Base-by-base conservation (phyloP, 2,329 filamentous ascomycete species). In the Amesomyces nigricolor region DNA sequence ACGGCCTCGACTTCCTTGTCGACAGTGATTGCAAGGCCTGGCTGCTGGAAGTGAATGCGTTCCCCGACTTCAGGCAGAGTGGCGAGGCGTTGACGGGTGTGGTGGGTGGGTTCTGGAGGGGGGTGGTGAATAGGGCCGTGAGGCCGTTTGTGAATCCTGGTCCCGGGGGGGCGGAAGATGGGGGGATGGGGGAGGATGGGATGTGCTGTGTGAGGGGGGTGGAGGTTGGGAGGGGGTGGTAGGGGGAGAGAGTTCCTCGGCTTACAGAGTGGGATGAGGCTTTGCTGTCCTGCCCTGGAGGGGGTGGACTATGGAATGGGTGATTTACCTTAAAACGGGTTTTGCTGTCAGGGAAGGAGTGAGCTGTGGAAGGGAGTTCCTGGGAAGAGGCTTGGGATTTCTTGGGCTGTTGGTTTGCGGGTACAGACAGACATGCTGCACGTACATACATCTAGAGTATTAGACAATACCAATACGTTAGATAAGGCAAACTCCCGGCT, bases 1-100 rank as follows among this genome's bases (percentile, higher is more conserved):
- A 88, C 68, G 94, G 94, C 0, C 71, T 97, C 42, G 94, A 99
- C 69, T 99, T 94, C 67, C 70, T 99, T 65, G 85, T 96, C 9
- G 89, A 91, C 65, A 77, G 68, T 0, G 65, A 69, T 8, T 85
- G 83, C 0, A 77, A 66, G 3, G 81, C 83, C 3, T 96, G 85
- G 83, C 69, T 99, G 65, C 74, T 99, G 54, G 94, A 99, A 74
- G 82, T 95, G 32, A 99, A 99, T 74, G 89, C 92, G 0, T 99
- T 95, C 72, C 94, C 94, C 9, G 94, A 99, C 73, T 97, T 97
- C 67, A 85, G 81, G 66, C 92, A 97, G 80, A 96, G 91, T 14
- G 94, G 94, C 0, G 78, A 79, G 7, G 86, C 88, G 54, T 71
- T 95, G 61, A 82, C 79, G 67, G 80, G 74, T 0, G 71, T 97